phyloP scores from a whole-genome alignment of 2,329 filamentous ascomycete genomes.

The Sclerotiophoma versabilis region DNA sequence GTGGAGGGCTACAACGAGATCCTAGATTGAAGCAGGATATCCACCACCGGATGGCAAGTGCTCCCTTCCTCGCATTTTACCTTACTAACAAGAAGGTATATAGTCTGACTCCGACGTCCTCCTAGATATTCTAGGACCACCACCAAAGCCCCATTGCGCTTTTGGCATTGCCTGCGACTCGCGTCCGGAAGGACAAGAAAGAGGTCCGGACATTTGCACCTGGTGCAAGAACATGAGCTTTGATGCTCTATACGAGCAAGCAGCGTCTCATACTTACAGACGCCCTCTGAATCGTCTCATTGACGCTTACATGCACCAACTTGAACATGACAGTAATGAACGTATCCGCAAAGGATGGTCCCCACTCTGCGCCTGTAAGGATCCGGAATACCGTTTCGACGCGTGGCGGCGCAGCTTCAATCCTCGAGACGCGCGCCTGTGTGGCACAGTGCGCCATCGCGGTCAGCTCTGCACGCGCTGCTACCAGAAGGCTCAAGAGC shows the following conservation, averaged over 20 bases:
- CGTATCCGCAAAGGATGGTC: conserved; percentile 30
- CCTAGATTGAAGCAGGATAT: conserved; percentile 12
- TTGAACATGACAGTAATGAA: conserved; percentile 28
- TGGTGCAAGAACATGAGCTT: conserved; percentile 39
- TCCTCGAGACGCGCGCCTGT: conserved; percentile 26
- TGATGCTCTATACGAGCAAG: conserved; percentile 25
- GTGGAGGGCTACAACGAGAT: conserved; percentile 33
- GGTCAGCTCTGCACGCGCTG: conserved; percentile 35
- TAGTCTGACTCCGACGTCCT: not conserved
- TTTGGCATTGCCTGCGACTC: conserved; percentile 32
- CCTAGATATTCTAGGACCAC: conserved; percentile 28
- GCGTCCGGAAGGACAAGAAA: conserved; percentile 26
- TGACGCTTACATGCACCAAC: conserved; percentile 28
- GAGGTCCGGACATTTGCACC: conserved; percentile 28
- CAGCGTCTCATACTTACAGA: conserved; percentile 21
- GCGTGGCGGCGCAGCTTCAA: conserved; percentile 32
- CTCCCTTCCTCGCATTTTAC: not conserved
- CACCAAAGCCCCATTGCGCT: conserved; percentile 28
- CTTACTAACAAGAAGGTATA: not conserved
- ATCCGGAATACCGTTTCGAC: conserved; percentile 27
- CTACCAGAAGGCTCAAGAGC: conserved; percentile 27
- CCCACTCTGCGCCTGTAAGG: conserved; percentile 32
- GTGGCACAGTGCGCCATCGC: conserved; percentile 28
- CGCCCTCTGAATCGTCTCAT: conserved; percentile 21
- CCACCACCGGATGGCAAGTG: conserved; percentile 10